Conservation (phyloP, 768 basidiomycete genomes). For the Kwoniella sp. region DNA sequence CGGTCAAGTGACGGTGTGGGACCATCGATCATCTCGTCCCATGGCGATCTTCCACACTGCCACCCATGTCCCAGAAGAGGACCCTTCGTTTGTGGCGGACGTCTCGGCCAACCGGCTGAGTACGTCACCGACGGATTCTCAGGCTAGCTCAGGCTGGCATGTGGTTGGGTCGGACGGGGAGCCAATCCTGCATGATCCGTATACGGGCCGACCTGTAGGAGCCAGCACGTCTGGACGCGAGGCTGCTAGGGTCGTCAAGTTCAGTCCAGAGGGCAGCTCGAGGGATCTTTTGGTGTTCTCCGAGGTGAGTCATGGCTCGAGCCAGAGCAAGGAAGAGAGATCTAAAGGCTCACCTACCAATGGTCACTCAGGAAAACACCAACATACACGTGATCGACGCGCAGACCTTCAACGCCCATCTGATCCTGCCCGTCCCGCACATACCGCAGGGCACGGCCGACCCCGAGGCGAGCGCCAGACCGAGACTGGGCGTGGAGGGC, state of each 20-base stretch:
- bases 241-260: constrained; percentile 82
- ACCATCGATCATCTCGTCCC: constrained; percentile 47
- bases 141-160: constrained; percentile 1
- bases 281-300: constrained; percentile 83
- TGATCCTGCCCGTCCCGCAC: constrained; percentile 41
- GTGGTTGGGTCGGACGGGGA: constrained; percentile 8
- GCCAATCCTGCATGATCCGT: constrained; percentile 25
- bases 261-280: constrained; percentile 62
- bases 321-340: neutral
- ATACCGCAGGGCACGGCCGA: constrained; percentile 9
- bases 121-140: constrained; percentile 5
- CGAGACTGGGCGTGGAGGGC: constrained; percentile 32
- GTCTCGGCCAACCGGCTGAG: constrained; percentile 5
- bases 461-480: neutral
- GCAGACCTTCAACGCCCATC: constrained; percentile 64
- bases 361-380: constrained; percentile 63
- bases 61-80: constrained; percentile 1
- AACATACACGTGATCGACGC: constrained; percentile 81
- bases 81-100: constrained; percentile 24
- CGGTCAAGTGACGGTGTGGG: constrained; percentile 50
- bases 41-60: constrained; percentile 43
- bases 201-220: constrained; percentile 29
- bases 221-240: constrained; percentile 54
- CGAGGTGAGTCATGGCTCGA: constrained; percentile 58
- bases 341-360: too few relatives aligned